Evolutionary conservation across 805 yeast genomes (phyloP).

Genomic region (Pichia membranifaciens): DNA sequence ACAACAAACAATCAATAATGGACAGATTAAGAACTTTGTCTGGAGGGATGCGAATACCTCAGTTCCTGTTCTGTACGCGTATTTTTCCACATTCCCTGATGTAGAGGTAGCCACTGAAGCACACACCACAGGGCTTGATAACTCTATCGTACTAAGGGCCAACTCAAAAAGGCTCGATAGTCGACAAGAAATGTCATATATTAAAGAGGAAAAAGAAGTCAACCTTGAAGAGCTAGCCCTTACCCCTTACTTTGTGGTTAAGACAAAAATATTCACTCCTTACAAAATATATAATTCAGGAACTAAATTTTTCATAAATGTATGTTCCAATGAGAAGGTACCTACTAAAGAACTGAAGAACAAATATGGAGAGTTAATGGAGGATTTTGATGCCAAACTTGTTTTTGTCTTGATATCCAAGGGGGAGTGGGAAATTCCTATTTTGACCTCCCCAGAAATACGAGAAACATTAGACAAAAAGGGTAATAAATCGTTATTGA

Average conservation of each 20-base stretch:
- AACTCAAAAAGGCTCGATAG: not conserved
- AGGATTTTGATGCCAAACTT: slow-evolving; percentile 45
- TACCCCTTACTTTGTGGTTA: slow-evolving; percentile 66
- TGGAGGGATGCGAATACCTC: too few species aligned
- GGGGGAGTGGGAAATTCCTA: slow-evolving; percentile 82
- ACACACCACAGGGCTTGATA: too few species aligned
- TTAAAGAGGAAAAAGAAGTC: slow-evolving; percentile 1
- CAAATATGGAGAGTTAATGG: slow-evolving; percentile 4
- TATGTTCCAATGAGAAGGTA: slow-evolving; percentile 60
- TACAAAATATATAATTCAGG: slow-evolving; percentile 27
- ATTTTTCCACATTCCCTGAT: too few species aligned
- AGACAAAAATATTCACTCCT: slow-evolving; percentile 45
- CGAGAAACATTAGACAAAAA: slow-evolving; percentile 59
- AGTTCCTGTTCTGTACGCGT: too few species aligned
- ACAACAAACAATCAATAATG: too few species aligned
- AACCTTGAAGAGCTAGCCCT: slow-evolving; percentile 34
- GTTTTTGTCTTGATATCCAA: slow-evolving; percentile 61
- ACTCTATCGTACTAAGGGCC: too few species aligned
- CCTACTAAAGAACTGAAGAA: slow-evolving; percentile 35
- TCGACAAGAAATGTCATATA: slow-evolving; percentile 4
- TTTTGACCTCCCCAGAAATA: slow-evolving; percentile 55
- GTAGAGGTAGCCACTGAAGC: too few species aligned
- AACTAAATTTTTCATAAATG: slow-evolving; percentile 71
- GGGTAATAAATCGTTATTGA: slow-evolving; percentile 57
- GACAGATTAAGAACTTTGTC: too few species aligned